Percentiles rank a stretch among this genome's conserved stretches.
These are phyloP conservation scores for Mesembryanthemum crystallinum DNA, from an alignment of 148 eudicot species.

Conservation along the genomic window DNA sequence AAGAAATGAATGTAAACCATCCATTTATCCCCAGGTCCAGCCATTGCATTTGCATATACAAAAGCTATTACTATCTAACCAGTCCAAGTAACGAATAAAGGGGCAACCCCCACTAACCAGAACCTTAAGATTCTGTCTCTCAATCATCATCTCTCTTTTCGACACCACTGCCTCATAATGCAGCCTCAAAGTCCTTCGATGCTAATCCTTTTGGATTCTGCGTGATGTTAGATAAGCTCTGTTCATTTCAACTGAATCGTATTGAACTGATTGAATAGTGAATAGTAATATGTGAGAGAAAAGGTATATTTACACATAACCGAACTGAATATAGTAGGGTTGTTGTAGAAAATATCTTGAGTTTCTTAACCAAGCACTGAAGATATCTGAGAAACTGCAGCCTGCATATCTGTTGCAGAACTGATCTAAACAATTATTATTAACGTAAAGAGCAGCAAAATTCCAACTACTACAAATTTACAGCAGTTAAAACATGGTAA, in stretches of 20 bases:
- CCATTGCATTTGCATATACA: background rate
- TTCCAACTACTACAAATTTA: too few species aligned
- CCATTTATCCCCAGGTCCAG: constrained; percentile 20
- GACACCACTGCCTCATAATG: constrained; percentile 16
- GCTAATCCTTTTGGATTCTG: background rate
- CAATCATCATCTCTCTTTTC: background rate
- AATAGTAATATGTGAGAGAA: too few species aligned
- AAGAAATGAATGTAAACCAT: constrained; percentile 28
- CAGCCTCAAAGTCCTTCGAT: constrained; percentile 9
- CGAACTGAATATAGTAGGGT: too few species aligned
- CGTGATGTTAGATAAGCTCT: background rate
- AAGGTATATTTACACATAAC: too few species aligned
- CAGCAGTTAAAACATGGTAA: too few species aligned
- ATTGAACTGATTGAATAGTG: too few species aligned
- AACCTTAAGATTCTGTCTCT: constrained; percentile 20
- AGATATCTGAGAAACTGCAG: background rate
- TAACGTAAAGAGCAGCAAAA: too few species aligned
- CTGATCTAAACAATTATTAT: too few species aligned
- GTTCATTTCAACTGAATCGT: too few species aligned
- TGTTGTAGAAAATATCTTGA: background rate
- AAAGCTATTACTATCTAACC: constrained; percentile 5
- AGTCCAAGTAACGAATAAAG: constrained; percentile 31
- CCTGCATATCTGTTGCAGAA: too few species aligned
- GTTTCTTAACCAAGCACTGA: background rate
- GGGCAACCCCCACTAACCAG: constrained; percentile 12